Evolutionary conservation across 192 early-diverging fungal species (phyloP), one percentile per base, ranked within the genome.

Genomic region (Entomortierella chlamydospora): DNA sequence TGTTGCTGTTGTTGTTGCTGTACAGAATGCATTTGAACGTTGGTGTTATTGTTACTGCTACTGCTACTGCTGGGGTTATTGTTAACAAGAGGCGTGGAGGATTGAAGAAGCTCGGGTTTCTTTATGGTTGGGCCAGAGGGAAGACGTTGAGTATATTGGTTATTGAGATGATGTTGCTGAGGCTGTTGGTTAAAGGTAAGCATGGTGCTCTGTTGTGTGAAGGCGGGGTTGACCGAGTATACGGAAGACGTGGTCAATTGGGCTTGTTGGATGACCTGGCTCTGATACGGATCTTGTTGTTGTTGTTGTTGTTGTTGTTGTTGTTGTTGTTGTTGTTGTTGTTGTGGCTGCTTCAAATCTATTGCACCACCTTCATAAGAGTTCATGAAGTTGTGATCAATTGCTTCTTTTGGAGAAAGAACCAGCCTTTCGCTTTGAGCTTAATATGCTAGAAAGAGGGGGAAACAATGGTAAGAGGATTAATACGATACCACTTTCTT

Each of bases 161-260:
- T 79, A 34, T 64, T 61, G 49, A 79, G 68, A 54, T 79, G 76
- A 53, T 79, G 74, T 56, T 68, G 74, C 54, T 79, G 76, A 45
- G 61, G 55, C 39, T 64, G 68, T 30, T 79, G 76, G 50, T 64
- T 66, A 49, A 70, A 79, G 26, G 76, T 79, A 42, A 79, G 76
- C 76, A 79, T 79, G 61, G 31, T 64, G 65, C 39, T 64, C 62
- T 74, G 72, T 31, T 39, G 42, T 34, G 51, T 50, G 39, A 67
- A 58, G 45, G 57, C 30, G 20, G 42, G 56, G n/a, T 29, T 47
- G 28, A 51, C 39, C 30, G 56, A 30, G 30, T 29, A 15, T 34
- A 37, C 26, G 5, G 53, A 13, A 28, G 42, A 37, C 15, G 68
- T 60, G 53, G 68, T 33, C 50, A 33, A 70, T 30, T 23, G 20